Percentiles rank a stretch among this genome's conserved stretches.
Evolutionary conservation across 2,329 filamentous ascomycete species (phyloP).

Genomic region (Trichophyton verrucosum): DNA sequence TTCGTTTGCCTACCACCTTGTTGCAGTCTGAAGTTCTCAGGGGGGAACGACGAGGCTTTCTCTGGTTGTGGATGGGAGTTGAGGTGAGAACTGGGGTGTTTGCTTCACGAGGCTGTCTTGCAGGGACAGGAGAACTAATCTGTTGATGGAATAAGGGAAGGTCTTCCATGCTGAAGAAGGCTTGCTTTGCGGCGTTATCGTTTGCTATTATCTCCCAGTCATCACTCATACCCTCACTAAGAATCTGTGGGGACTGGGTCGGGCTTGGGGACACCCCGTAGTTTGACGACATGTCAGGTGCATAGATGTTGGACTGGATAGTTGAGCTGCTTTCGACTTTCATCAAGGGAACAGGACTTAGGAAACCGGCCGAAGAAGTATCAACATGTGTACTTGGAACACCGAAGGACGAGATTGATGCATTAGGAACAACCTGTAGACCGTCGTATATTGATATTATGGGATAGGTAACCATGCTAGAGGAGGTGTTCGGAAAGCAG

Average conservation of each 20-base stretch:
- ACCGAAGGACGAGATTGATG: slow-evolving; percentile 17
- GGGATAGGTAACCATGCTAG: slow-evolving; percentile 16
- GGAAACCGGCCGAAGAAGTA: neutral
- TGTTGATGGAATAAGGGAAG: neutral
- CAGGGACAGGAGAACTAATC: neutral
- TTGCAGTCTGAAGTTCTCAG: slow-evolving; percentile 5
- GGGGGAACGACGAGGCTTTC: slow-evolving; percentile 2
- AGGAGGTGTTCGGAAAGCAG: slow-evolving; percentile 14
- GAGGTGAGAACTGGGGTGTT: neutral
- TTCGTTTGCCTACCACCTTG: neutral
- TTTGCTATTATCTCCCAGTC: neutral
- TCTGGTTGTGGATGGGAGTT: neutral
- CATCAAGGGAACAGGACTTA: slow-evolving; percentile 1
- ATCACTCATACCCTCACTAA: neutral
- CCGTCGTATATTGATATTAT: slow-evolving; percentile 17
- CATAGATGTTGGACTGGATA: neutral
- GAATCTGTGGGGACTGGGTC: neutral
- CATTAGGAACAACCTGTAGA: slow-evolving; percentile 16
- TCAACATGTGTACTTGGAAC: neutral
- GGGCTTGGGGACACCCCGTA: neutral
- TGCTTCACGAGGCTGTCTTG: neutral
- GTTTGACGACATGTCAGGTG: neutral
- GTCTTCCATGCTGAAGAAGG: neutral
- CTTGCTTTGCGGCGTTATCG: neutral
- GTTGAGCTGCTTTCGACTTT: slow-evolving; percentile 1